Base-by-base conservation (phyloP, 108 stramenopile genomes). In the Cyclotella atomus region DNA sequence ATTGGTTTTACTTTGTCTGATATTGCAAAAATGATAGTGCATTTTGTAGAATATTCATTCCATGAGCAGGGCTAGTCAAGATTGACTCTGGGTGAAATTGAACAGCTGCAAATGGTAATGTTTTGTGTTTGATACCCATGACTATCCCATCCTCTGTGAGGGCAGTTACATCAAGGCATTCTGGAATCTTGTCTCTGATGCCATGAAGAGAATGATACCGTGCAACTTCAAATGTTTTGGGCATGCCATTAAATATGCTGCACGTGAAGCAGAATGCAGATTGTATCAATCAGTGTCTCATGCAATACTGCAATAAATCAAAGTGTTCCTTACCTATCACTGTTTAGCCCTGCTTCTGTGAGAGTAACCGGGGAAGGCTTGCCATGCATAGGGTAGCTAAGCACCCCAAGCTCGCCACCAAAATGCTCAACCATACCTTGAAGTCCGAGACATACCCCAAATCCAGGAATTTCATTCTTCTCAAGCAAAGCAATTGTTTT, bases 71-170 rank as follows among this genome's bases (percentile, higher is more conserved):
- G 65, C 89, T 90, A 16, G 98, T 98, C 50, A 98, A 84, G 57
- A 98, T 98, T 23, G 93, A 94, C 79, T 99, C 98, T 5, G 98
- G 98, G 67, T 99, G 98, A 76, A 98, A 99, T 88, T 99, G 98
- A 46, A 99, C 98, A n/a, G 97, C 98, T 20, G 97, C 97, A 82
- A 94, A 90, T 15, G 98, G 98, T 19, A 97, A 77, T 35, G 84
- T 82, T 73, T 89, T 91, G 85, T 99, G 98, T 77, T 96, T 84
- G 46, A 99, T 93, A 27, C 88, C 98, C 98, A 99, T 99, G 35
- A 97, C 92, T 53, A 97, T 87, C 0, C 97, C 96, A 68, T 98
- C 96, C 34, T 94, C 93, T n/a, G 88, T 96, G 54, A 85, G 60
- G 10, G 98, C 98, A 21, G 95, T 97, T n/a, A 95, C 69, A 64